Evolutionary conservation across 495 filamentous ascomycete genomes (phyloP).

Genomic region (Penicillium coprophilum): DNA sequence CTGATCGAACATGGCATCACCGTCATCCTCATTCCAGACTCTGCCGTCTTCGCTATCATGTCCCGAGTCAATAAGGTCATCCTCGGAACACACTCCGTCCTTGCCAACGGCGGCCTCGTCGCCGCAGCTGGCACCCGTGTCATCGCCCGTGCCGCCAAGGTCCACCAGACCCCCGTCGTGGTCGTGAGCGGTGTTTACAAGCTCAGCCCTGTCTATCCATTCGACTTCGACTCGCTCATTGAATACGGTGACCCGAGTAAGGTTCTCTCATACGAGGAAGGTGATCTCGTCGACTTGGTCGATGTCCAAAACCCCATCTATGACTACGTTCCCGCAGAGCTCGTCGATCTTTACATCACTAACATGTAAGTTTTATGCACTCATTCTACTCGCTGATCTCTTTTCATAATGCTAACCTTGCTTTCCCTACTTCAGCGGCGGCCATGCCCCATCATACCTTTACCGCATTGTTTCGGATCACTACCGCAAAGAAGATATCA

Average conservation of each 20-base stretch:
- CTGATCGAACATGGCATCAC: constrained; percentile 74
- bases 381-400: neutral
- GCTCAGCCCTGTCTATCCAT: constrained; percentile 83
- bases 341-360: constrained; percentile 87
- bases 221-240: constrained; percentile 70
- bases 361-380: constrained; percentile 68
- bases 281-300: constrained; percentile 69
- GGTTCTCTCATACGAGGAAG: constrained; percentile 71
- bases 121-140: constrained; percentile 74
- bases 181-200: constrained; percentile 86
- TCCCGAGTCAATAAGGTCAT: constrained; percentile 92
- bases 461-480: constrained; percentile 81
- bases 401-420: constrained; percentile 23
- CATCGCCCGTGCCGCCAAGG: constrained; percentile 78
- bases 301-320: constrained; percentile 78
- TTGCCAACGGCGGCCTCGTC: constrained; percentile 80
- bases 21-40: constrained; percentile 78
- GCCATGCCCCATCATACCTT: constrained; percentile 76
- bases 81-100: constrained; percentile 77
- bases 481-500: constrained; percentile 79
- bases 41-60: constrained; percentile 87
- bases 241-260: constrained; percentile 78
- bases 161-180: constrained; percentile 77
- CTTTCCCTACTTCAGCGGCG: constrained; percentile 54
- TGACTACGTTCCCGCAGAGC: constrained; percentile 78